Percentiles rank a stretch among this genome's conserved stretches.
Conservation (phyloP, 2,329 filamentous ascomycete species). For the Phyllosticta citribraziliensis region DNA sequence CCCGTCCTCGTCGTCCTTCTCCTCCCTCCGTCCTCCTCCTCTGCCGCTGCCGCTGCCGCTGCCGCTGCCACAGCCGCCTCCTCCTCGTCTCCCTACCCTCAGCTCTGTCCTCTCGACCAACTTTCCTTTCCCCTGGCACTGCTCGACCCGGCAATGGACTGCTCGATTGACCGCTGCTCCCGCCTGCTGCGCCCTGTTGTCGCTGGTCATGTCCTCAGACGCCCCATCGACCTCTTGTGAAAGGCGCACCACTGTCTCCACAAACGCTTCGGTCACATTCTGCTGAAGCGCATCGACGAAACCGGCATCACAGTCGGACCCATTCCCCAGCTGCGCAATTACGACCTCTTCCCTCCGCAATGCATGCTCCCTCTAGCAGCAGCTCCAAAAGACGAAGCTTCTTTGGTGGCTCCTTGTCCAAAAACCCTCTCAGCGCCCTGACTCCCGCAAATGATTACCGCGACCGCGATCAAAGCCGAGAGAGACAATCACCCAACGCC, state of each 20-base stretch:
- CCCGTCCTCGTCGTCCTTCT: neutral
- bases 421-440: conserved; percentile 23
- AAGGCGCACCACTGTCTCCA: neutral
- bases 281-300: neutral
- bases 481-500: conserved; percentile 8
- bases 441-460: conserved; percentile 16
- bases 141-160: neutral
- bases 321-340: neutral
- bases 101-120: neutral
- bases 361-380: conserved; percentile 10
- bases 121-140: neutral
- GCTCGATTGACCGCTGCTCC: neutral
- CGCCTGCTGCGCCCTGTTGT: neutral
- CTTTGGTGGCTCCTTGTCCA: conserved; percentile 18
- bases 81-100: neutral
- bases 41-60: no score
- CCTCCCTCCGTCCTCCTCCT: neutral
- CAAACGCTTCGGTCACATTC: neutral
- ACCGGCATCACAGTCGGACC: neutral
- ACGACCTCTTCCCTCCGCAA: neutral
- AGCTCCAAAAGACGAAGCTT: conserved; percentile 25
- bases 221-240: neutral
- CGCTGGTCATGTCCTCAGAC: neutral
- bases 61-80: no score
- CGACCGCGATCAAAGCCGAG: conserved; percentile 14